Base-by-base conservation (phyloP, 2,329 filamentous ascomycete genomes). In the Colletotrichum tropicale region DNA sequence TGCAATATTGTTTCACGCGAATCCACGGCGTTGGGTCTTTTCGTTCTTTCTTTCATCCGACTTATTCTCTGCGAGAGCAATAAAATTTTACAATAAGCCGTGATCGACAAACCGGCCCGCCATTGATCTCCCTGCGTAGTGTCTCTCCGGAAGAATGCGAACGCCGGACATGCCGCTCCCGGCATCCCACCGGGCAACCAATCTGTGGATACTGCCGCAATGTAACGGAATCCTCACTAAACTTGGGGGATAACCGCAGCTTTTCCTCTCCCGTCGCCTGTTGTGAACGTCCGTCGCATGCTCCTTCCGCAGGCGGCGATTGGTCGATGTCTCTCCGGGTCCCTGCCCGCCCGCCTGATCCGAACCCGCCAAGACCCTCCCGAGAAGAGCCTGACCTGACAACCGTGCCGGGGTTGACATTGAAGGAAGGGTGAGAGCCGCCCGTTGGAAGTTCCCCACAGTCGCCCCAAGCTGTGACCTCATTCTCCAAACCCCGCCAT, bases 401-500 rank as follows among this genome's bases (percentile, higher is more conserved):
- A 61, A 48, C 67, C 34, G 28, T 32, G 15, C 67, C 67, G 67
- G 55, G 56, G 69, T 56, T 30, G 55, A 16, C 48, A 13, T 13
- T 34, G 34, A n/a, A 32, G 43, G 36, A 58, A 21, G 24, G 34
- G 65, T 26, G 60, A 67, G 38, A 21, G 48, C 18, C 55, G 32
- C 36, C 69, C 56, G 56, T 56, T 28, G 15, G 43, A 4, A 24
- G 30, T 55, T 38, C 70, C 48, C 74, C 74, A 75, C 70, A 65
- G 24, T 67, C 21, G 26, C 62, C 62, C 38, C 32, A 36, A 56
- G 64, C 48, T 52, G 70, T 76, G 74, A 74, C 70, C 62, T 75
- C 74, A 74, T 74, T 38, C 55, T 52, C 55, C 58, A 64, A 21
- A 38, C 69, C 73, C 74, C 70, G 70, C 74, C 74, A 66, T 76